Evolutionary conservation across 2,329 filamentous ascomycete genomes (phyloP), one percentile per base, ranked within the genome.

Genomic region (Trichothecium sympodiale): DNA sequence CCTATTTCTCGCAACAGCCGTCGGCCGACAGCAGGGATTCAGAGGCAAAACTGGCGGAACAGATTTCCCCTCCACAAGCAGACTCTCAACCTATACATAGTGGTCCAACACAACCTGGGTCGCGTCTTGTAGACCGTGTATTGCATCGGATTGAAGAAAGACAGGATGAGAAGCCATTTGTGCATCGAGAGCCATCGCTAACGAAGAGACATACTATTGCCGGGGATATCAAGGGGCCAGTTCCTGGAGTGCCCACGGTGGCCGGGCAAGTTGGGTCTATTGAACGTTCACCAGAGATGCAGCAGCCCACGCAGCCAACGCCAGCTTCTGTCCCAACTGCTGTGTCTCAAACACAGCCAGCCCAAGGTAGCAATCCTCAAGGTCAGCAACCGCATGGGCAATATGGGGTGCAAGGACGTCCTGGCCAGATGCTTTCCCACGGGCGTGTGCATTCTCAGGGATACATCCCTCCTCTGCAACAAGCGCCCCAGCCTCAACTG

Each of bases 1-100:
- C 45, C 43, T 25, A 31, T 36, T n/a, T 36, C 52, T 0, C 39
- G 37, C 4, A 43, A 48, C 6, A 54, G 52, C 10, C 3, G 46
- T 50, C 32, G 38, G 35, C 4, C 17, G 17, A 9, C 8, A n/a
- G 8, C 5, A 26, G 32, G 32, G 16, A 5, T 6, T 26, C 20
- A 25, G 23, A 13, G 9, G 17, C 26, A 27, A 7, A 10, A 6
- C 20, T 10, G 10, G 6, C 20, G 10, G 20, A 25, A 25, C 20
- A 25, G 20, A 25, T 25, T 6, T 10, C 20, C 20, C 20, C 10
- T 25, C 20, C 20, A 6, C 10, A 6, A 25, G 20, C 10, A 10
- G 10, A 25, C 20, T 10, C 20, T 25, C 20, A 25, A 10, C 20
- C 20, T 10, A 10, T 10, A 6, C 20, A 25, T 10, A 25, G 20